Evolutionary conservation across 1,284 basidiomycete species (phyloP), one percentile per base, ranked within the genome.

Genomic region (Ceratobasidium sp.): DNA sequence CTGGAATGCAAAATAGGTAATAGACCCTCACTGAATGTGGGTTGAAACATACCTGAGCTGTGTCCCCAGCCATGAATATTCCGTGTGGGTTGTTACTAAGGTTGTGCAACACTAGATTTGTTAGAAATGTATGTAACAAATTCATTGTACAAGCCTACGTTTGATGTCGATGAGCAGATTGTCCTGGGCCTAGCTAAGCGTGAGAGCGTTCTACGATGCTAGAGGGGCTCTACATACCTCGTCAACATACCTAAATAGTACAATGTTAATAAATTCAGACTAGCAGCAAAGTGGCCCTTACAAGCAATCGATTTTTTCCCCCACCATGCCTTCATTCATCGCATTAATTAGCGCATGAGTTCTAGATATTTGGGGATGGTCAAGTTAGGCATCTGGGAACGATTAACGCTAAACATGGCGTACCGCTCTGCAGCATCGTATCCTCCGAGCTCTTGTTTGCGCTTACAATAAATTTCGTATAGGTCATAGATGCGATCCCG

Each of bases 21-120:
- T n/a, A n/a, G n/a, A n/a, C n/a, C n/a, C n/a, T n/a, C n/a, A n/a
- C n/a, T n/a, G 36, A 41, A 11, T 11, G 11, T 41, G 36, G 36
- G 50, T 51, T 19, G 19, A n/a, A 51, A n/a, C 17, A n/a, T 17
- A 51, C 50, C 50, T 51, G 91, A 0, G 91, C 91, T 0, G 92
- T 93, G 78, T 93, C 91, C 0, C 91, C 92, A 0, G 91, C 91
- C 90, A 90, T 93, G 79, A 93, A 92, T 27, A 91, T 81, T 0
- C 92, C 91, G 60, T 89, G 82, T 0, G 88, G 85, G 36, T 41
- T 41, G 36, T 41, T 41, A 11, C 36, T 41, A 4, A 41, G 36
- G 36, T 81, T 82, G 19, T 90, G 83, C 59, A 93, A 79, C 1
- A 93, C 91, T 92, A 78, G 74, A 19, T 7, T 48, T 11, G 33